Evolutionary conservation across 306 rosid genomes (phyloP).

Genomic region (Arachis hypogaea): DNA sequence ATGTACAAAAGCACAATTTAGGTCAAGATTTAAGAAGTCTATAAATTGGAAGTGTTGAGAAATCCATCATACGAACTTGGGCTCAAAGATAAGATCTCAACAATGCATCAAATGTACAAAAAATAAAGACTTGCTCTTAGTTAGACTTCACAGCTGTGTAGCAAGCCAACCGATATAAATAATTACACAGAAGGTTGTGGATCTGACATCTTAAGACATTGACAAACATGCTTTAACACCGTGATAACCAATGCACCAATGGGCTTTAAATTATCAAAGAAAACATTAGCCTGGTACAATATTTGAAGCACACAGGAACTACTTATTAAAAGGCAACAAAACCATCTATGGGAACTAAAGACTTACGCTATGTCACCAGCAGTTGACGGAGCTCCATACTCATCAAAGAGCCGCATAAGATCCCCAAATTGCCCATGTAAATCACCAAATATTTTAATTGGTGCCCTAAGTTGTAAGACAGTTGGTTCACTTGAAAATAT

Average conservation of each 20-base stretch:
- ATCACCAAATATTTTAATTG: slow-evolving; percentile 98
- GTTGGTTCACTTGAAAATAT: slow-evolving; percentile 97
- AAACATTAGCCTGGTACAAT: slow-evolving; percentile 5
- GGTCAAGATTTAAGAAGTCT: neutral
- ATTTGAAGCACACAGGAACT: slow-evolving; percentile 5
- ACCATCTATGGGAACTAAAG: slow-evolving; percentile 27
- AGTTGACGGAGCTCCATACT: slow-evolving; percentile 98
- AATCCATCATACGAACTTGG: slow-evolving; percentile 16
- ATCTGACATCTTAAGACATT: slow-evolving; percentile 19
- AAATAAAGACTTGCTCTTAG: slow-evolving; percentile 1
- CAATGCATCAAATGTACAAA: slow-evolving; percentile 17
- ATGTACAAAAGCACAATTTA: neutral
- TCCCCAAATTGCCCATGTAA: slow-evolving; percentile 99
- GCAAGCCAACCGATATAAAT: slow-evolving; percentile 15
- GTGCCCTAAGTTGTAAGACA: slow-evolving; percentile 89
- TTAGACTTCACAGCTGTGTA: slow-evolving; percentile 6
- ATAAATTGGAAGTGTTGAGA: neutral
- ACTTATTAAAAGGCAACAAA: slow-evolving; percentile 17
- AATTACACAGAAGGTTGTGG: slow-evolving; percentile 14
- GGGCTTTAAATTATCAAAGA: neutral
- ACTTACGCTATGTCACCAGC: slow-evolving; percentile 99
- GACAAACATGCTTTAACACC: slow-evolving; percentile 9
- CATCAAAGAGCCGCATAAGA: slow-evolving; percentile 99
- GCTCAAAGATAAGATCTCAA: slow-evolving; percentile 15
- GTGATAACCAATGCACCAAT: slow-evolving; percentile 16